phyloP scores from a whole-genome alignment of 768 basidiomycete species.

The Tylopilus plumbeoviolaceoides region DNA sequence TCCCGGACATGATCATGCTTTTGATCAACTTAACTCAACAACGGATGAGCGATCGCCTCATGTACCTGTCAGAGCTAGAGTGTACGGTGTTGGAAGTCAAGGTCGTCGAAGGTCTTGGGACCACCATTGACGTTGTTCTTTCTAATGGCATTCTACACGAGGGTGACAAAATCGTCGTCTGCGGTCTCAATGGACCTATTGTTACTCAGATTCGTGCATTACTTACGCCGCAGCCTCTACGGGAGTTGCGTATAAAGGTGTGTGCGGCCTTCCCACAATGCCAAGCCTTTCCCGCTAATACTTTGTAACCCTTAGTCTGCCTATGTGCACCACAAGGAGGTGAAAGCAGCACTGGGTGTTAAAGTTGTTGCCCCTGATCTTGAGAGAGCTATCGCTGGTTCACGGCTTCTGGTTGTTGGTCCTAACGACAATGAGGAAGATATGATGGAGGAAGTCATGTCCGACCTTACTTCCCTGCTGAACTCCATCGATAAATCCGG shows the following conservation, averaged over 20 bases:
- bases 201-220: conserved; percentile 92
- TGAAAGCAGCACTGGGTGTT: conserved; percentile 95
- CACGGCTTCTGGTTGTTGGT: conserved; percentile 85
- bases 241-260: conserved; percentile 94
- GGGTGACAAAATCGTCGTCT: conserved; percentile 92
- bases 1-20: conserved; percentile 99
- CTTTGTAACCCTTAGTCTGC: conserved; percentile 54
- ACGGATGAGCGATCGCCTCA: conserved; percentile 94
- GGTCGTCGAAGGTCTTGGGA: conserved; percentile 96
- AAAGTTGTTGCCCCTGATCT: conserved; percentile 94
- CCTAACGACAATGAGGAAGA: conserved; percentile 98
- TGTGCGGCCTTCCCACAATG: conserved; percentile 8
- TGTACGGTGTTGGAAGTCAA: conserved; percentile 99
- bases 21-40: conserved; percentile 96
- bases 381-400: conserved; percentile 97
- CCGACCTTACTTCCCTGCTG: conserved; percentile 83
- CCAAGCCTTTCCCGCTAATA: conserved; percentile 1
- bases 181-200: conserved; percentile 96
- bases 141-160: conserved; percentile 92
- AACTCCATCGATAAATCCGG: conserved; percentile 93
- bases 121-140: conserved; percentile 94
- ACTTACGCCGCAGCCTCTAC: conserved; percentile 92
- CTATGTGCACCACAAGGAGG: conserved; percentile 96
- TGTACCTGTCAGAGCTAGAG: conserved; percentile 97
- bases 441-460: conserved; percentile 92